Evolutionary conservation across 306 rosid species (phyloP).

Genomic region (Phaseolus lunatus): DNA sequence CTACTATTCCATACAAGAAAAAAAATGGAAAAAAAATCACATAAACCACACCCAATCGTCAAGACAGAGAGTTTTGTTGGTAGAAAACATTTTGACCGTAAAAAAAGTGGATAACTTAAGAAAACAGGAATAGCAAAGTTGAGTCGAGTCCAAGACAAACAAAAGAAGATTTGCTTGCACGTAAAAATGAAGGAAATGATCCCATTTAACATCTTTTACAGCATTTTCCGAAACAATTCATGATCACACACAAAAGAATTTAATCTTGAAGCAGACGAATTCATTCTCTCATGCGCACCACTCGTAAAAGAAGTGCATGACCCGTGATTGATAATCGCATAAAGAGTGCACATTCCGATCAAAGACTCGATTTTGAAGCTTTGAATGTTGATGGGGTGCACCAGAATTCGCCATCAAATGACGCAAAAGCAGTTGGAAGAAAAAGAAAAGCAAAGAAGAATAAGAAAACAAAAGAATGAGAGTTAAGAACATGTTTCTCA

Average conservation of each 20-base stretch:
- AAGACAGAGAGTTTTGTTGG: neutral
- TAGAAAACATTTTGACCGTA: neutral
- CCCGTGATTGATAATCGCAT: slow-evolving; percentile 28
- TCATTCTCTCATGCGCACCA: neutral
- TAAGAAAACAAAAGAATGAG: neutral
- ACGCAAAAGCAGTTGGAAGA: neutral
- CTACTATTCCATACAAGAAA: neutral
- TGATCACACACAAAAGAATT: neutral
- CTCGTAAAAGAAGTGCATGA: neutral
- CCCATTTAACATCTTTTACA: neutral
- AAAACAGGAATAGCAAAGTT: neutral
- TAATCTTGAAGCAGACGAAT: neutral
- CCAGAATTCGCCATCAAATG: slow-evolving; percentile 5
- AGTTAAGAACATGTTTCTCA: neutral
- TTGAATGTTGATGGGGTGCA: slow-evolving; percentile 1
- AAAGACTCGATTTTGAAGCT: slow-evolving; percentile 26
- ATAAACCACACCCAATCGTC: neutral
- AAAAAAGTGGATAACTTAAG: slow-evolving; percentile 10
- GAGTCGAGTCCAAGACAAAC: slow-evolving; percentile 19
- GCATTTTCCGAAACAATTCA: neutral
- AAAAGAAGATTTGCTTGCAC: neutral
- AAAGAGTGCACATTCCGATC: slow-evolving; percentile 27
- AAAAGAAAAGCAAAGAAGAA: neutral
- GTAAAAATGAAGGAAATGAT: neutral
- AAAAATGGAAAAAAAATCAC: neutral